Conservation (phyloP, 2,329 filamentous ascomycete species). For the Ceratocystis albifundus region DNA sequence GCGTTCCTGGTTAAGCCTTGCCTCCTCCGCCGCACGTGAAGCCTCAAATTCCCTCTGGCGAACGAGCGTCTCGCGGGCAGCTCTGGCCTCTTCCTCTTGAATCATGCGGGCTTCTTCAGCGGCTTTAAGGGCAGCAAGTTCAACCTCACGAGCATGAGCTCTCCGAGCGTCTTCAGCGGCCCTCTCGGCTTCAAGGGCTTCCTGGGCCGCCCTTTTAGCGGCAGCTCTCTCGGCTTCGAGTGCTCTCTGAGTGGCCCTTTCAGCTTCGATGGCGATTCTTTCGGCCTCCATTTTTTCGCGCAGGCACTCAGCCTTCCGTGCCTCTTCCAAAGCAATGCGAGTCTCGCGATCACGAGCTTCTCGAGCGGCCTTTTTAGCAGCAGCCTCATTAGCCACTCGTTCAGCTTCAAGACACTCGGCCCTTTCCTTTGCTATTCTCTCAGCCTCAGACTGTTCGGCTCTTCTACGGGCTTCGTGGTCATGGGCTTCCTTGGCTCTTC, state of each 20-base stretch:
- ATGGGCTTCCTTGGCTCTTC: neutral
- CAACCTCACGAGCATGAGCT: too few relatives aligned
- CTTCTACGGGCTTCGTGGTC: neutral
- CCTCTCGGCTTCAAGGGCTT: neutral
- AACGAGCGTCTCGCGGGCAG: constrained; percentile 21
- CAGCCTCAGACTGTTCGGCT: neutral
- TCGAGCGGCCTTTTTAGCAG: neutral
- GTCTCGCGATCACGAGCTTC: constrained; percentile 35
- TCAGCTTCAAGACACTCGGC: neutral
- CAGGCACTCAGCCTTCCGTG: constrained; percentile 27
- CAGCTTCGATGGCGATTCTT: constrained; percentile 24
- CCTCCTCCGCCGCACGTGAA: neutral
- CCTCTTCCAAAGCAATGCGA: constrained; percentile 26
- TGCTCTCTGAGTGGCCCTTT: neutral
- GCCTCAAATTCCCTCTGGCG: neutral
- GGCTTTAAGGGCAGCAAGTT: constrained; percentile 19
- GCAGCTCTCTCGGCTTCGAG: constrained; percentile 34
- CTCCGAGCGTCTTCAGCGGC: constrained; percentile 31
- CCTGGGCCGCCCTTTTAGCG: constrained; percentile 24
- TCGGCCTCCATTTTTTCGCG: constrained; percentile 36
- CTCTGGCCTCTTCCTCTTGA: constrained; percentile 36
- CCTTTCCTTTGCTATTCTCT: neutral
- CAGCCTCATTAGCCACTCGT: neutral
- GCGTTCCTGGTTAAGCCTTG: neutral
- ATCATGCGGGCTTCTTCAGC: constrained; percentile 29